Base-by-base conservation (phyloP, 2,329 filamentous ascomycete species). In the Xylaria sp. region DNA sequence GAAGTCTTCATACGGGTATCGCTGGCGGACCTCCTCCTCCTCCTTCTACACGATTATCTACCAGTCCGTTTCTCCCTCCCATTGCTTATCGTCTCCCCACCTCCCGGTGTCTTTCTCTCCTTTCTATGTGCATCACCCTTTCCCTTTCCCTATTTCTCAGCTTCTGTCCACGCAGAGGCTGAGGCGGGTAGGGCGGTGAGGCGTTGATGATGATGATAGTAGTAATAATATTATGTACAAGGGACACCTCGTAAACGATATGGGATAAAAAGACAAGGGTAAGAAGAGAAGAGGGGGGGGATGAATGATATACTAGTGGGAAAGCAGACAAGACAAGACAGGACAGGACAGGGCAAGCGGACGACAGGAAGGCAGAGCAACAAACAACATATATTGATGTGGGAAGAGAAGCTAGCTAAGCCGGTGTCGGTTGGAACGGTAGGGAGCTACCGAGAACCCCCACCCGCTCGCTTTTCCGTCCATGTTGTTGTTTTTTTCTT, bases 361-460 rank as follows among this genome's bases (percentile, higher is more conserved):
- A 45, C 12, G 51, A 12, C 8, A 4, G 63, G 30, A 12, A 63
- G 58, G 55, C 8, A 56, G 53, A n/a, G 45, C 62, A 54, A 34
- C 45, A 34, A 50, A 63, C 63, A 58, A 69, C 58, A 63, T 69
- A 50, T 69, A 59, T 69, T 69, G 53, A 64, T 12, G 9, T 12
- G n/a, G 5, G 32, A 53, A 58, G 34, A 55, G 54, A 24, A 59
- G 60, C 56, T 68, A 68, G 61, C 61, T 67, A 67, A 67, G 65
- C 60, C 60, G 60, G 60, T 66, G 62, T 58, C 54, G 64, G 61
- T 61, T n/a, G 36, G 24, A 64, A 64, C 39, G 39, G 39, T 42
- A 17, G 68, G 68, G 63, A 66, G 69, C 66, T 67, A 69, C 69
- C 66, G 69, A 69, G n/a, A 56, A 56, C 66, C 67, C 50, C 62